Base-by-base conservation (phyloP, 352 stramenopile genomes). In the Pythium biforme region DNA sequence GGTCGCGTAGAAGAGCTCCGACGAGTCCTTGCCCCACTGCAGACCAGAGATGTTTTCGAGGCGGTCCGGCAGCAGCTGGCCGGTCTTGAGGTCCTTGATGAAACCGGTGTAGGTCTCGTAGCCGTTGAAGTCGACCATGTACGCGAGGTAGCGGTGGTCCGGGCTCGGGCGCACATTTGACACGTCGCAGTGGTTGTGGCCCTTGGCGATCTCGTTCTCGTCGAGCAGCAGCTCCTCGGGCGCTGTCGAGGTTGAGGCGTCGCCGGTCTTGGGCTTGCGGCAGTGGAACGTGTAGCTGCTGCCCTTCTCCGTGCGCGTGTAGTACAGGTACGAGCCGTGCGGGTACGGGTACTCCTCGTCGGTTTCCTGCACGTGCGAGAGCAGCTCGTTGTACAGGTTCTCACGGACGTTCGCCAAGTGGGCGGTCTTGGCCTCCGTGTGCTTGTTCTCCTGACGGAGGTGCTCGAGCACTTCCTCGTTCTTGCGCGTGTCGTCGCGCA, bases 1-100 rank as follows among this genome's bases (percentile, higher is more conserved):
- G 29, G 89, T 98, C 12, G 84, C 76, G 76, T 98, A 99, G 74
- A 97, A 99, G 19, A 99, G 49, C n/a, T 88, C 92, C 0, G 73
- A 79, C 20, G 82, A 80, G 55, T 98, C 91, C 10, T 79, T 71
- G 34, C 95, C 94, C 96, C 96, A 99, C 37, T 82, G 72, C 37
- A 98, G 45, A 52, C 89, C 95, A 52, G 88, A 90, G 23, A 95
- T 95, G 59, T 94, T 86, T 49, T 89, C 72, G 22, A 97, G 84
- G 39, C 84, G 74, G 56, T 96, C 89, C 1, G 86, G 49, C 14
- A 91, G 59, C 52, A 88, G 58, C 65, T 88, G 49, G 29, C 79
- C 83, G 7, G 84, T 89, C 62, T 77, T 65, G 43, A 98, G 72
- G 71, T 97, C 69, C 68, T 94, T 91, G 53, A 98, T 83, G 64